Percentiles rank a stretch among this genome's conserved stretches.
Conservation (phyloP, 495 filamentous ascomycete species). For the Glutinoglossum americanum region DNA sequence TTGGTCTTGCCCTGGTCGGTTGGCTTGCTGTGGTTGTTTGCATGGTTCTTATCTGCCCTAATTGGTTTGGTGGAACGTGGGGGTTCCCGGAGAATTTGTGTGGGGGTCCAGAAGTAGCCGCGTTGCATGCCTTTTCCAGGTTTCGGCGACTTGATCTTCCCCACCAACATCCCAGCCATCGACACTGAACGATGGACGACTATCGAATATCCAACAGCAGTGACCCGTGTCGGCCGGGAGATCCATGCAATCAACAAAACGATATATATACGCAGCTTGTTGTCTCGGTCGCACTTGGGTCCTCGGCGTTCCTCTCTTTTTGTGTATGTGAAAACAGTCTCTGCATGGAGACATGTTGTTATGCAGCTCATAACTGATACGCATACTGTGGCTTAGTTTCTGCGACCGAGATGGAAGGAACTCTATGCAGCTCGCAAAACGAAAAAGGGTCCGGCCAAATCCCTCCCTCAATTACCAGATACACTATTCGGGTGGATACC, state of each 20-base stretch:
- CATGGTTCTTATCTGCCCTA: background rate
- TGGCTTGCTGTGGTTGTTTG: background rate
- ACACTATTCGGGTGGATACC: constrained; percentile 89
- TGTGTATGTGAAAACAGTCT: constrained; percentile 25
- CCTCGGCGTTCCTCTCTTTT: constrained; percentile 38
- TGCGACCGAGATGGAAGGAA: constrained; percentile 79
- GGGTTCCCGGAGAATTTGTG: background rate
- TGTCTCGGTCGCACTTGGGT: constrained; percentile 33
- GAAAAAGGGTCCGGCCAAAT: constrained; percentile 41
- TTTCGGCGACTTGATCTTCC: background rate
- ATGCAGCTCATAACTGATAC: background rate
- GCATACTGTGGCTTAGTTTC: constrained; percentile 24
- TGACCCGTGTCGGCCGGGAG: background rate
- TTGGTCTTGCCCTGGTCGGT: background rate
- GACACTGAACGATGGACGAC: background rate
- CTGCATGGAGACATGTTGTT: background rate
- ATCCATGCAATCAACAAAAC: constrained; percentile 9
- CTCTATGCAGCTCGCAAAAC: constrained; percentile 80
- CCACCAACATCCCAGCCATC: background rate
- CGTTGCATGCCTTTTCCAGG: background rate
- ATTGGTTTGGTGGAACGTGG: background rate
- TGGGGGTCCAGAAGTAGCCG: too few relatives aligned
- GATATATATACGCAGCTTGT: constrained; percentile 37
- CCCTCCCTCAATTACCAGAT: constrained; percentile 64
- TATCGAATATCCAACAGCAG: background rate